A percentile compares a stretch with the other conserved stretches of the same genome.
phyloP scores from a whole-genome alignment of 2,329 filamentous ascomycete species.

The Nakataea oryzae region DNA sequence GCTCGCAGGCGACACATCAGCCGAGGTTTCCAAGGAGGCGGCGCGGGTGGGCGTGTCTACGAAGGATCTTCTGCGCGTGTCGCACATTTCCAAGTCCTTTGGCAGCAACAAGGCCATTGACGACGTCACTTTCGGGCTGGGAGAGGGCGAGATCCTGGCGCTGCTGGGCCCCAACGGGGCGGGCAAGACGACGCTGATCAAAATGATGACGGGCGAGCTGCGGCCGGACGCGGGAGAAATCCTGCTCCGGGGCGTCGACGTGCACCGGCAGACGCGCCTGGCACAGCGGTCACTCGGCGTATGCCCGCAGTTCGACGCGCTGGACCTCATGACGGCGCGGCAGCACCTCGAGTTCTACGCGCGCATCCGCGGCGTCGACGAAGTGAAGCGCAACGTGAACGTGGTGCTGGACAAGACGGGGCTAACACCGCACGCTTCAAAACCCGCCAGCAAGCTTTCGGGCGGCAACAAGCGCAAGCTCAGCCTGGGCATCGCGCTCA shows the following conservation, averaged over 20 bases:
- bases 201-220: slow-evolving; percentile 79
- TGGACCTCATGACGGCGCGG: slow-evolving; percentile 81
- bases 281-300: slow-evolving; percentile 77
- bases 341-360: slow-evolving; percentile 89
- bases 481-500: slow-evolving; percentile 77
- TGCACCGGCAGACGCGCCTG: slow-evolving; percentile 57
- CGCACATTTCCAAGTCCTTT: slow-evolving; percentile 74
- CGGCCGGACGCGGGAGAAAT: slow-evolving; percentile 62
- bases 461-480: slow-evolving; percentile 91
- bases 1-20: slow-evolving; percentile 25
- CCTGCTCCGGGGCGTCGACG: slow-evolving; percentile 66
- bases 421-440: slow-evolving; percentile 55
- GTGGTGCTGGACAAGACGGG: slow-evolving; percentile 72
- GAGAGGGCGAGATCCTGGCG: slow-evolving; percentile 74
- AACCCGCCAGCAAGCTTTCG: slow-evolving; percentile 70
- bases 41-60: slow-evolving; percentile 32
- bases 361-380: slow-evolving; percentile 64
- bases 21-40: slow-evolving; percentile 58
- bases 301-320: slow-evolving; percentile 78
- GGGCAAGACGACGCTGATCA: slow-evolving; percentile 85
- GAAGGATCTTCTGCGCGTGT: slow-evolving; percentile 61
- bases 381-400: slow-evolving; percentile 66
- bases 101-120: slow-evolving; percentile 68
- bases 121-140: slow-evolving; percentile 75
- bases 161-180: slow-evolving; percentile 85